Conservation (phyloP, 805 yeast species). For the Cyberlindnera samutprakarnensis region DNA sequence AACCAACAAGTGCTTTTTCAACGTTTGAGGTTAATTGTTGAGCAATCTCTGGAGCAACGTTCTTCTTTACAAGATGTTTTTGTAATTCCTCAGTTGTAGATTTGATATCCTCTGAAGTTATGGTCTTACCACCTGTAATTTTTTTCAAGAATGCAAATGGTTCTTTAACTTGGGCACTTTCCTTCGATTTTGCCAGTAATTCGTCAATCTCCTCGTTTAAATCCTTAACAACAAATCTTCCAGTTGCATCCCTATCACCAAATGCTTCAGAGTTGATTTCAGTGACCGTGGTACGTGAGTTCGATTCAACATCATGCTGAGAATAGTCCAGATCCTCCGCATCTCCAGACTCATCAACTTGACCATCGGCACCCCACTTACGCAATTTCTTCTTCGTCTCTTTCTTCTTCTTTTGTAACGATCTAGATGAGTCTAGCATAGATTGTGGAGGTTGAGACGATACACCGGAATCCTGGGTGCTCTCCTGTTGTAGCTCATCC, state of each 20-base stretch:
- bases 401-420: neutral
- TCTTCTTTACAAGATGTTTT: slow-evolving; percentile 75
- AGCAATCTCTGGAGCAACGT: slow-evolving; percentile 89
- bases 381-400: slow-evolving; percentile 36
- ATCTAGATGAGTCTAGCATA: neutral
- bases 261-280: slow-evolving; percentile 26
- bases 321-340: slow-evolving; percentile 53
- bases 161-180: slow-evolving; percentile 23
- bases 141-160: slow-evolving; percentile 55
- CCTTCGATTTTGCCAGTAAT: slow-evolving; percentile 26
- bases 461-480: slow-evolving; percentile 3
- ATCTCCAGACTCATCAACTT: slow-evolving; percentile 32
- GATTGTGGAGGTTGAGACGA: neutral
- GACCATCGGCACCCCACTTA: slow-evolving; percentile 64
- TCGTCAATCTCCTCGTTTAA: slow-evolving; percentile 44
- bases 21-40: slow-evolving; percentile 62
- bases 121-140: slow-evolving; percentile 61
- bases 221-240: slow-evolving; percentile 61
- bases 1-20: slow-evolving; percentile 59
- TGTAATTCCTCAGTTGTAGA: slow-evolving; percentile 59
- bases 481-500: slow-evolving; percentile 16
- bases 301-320: slow-evolving; percentile 5
- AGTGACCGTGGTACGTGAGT: slow-evolving; percentile 3
- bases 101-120: slow-evolving; percentile 55
- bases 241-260: slow-evolving; percentile 37